Evolutionary conservation across 805 yeast species (phyloP).

Genomic region (Teunomyces cretensis): DNA sequence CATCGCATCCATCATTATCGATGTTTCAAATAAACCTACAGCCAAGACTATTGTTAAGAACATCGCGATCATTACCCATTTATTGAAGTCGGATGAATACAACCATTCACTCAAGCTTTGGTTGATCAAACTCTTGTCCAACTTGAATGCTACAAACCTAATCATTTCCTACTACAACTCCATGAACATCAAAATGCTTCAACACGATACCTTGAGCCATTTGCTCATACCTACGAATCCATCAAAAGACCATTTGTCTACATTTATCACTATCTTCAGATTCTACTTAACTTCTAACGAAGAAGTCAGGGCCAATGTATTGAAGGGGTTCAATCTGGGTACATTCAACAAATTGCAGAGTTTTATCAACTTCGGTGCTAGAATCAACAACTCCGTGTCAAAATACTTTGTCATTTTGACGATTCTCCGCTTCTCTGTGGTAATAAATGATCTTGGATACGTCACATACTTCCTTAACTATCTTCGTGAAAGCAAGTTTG

Average conservation of each 20-base stretch:
- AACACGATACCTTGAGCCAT: slow-evolving; percentile 65
- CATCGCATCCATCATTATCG: slow-evolving; percentile 47
- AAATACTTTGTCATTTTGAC: slow-evolving; percentile 37
- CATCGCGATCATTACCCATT: slow-evolving; percentile 57
- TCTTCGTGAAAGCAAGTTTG: slow-evolving; percentile 15
- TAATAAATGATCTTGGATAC: slow-evolving; percentile 32
- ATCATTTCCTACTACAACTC: slow-evolving; percentile 52
- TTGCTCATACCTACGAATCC: slow-evolving; percentile 41
- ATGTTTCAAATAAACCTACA: slow-evolving; percentile 21
- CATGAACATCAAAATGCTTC: slow-evolving; percentile 71
- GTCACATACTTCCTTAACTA: slow-evolving; percentile 23
- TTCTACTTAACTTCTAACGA: slow-evolving; percentile 56
- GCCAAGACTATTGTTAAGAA: slow-evolving; percentile 30
- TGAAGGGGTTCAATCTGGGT: slow-evolving; percentile 54
- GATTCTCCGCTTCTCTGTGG: slow-evolving; percentile 31
- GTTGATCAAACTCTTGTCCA: slow-evolving; percentile 63
- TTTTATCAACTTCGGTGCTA: slow-evolving; percentile 57
- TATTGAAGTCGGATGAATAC: slow-evolving; percentile 56
- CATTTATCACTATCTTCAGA: slow-evolving; percentile 30
- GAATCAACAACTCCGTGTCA: slow-evolving; percentile 51
- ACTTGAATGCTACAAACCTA: slow-evolving; percentile 52
- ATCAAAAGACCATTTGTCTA: slow-evolving; percentile 21
- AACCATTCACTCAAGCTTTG: slow-evolving; percentile 73
- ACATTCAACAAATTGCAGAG: slow-evolving; percentile 68
- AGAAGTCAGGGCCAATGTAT: slow-evolving; percentile 50